Evolutionary conservation across 2,329 filamentous ascomycete genomes (phyloP).

Genomic region (Mycocentrospora acerina): DNA sequence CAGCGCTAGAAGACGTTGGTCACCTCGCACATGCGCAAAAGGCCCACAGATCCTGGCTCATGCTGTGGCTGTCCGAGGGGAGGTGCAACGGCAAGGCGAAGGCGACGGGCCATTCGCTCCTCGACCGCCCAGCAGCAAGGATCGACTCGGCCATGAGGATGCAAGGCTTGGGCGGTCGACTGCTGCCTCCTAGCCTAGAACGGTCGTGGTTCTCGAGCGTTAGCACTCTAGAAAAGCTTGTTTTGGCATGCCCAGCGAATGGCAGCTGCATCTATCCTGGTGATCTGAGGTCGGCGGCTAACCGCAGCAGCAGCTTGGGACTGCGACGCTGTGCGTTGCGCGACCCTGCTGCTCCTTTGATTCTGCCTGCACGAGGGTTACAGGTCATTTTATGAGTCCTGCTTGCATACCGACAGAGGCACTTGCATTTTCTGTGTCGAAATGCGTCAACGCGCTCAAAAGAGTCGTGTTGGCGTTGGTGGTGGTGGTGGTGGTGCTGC

Average conservation of each 20-base stretch:
- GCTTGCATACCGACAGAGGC: too few species aligned
- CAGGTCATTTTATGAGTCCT: too few species aligned
- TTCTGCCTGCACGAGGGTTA: too few species aligned
- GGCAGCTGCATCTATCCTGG: constrained; percentile 4
- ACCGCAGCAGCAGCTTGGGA: too few species aligned
- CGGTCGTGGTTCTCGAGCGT: constrained; percentile 10
- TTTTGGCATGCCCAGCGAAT: constrained; percentile 18
- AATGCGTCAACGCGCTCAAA: too few species aligned
- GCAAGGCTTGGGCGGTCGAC: constrained; percentile 1
- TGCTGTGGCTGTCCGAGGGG: constrained; percentile 10
- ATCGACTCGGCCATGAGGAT: constrained; percentile 16
- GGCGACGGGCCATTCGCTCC: constrained; percentile 16
- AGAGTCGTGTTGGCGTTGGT: too few species aligned
- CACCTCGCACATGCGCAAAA: constrained; percentile 19
- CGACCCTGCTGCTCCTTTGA: too few species aligned
- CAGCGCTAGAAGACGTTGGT: constrained; percentile 13
- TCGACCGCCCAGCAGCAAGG: constrained; percentile 13
- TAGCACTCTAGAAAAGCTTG: constrained; percentile 22
- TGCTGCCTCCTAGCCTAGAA: constrained; percentile 4
- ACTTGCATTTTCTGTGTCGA: too few species aligned
- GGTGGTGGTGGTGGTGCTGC: too few species aligned
- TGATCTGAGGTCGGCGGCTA: too few species aligned
- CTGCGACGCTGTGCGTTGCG: too few species aligned
- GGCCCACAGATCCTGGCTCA: constrained; percentile 10
- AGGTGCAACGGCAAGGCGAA: constrained; percentile 15